Percentiles rank a stretch among this genome's conserved stretches.
Evolutionary conservation across 2,329 filamentous ascomycete genomes (phyloP).

Genomic region (Microcera coccophila): DNA sequence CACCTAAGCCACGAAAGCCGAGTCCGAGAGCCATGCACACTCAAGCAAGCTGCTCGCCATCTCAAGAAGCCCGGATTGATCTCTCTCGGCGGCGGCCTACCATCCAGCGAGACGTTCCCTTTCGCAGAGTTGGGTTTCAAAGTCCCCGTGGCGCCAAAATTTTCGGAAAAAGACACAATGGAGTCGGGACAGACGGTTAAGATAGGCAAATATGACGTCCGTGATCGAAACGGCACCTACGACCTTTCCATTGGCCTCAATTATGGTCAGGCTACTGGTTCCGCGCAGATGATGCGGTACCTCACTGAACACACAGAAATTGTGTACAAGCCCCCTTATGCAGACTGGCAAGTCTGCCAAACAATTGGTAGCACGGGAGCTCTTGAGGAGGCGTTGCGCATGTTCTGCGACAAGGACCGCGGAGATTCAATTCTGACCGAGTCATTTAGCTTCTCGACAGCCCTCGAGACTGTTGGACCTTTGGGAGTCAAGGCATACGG

Average conservation of each 20-base stretch:
- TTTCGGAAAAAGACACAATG: slow-evolving; percentile 65
- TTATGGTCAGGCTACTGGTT: slow-evolving; percentile 83
- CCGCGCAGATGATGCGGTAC: slow-evolving; percentile 83
- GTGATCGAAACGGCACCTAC: slow-evolving; percentile 49
- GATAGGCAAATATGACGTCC: slow-evolving; percentile 80
- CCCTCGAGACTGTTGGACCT: slow-evolving; percentile 54
- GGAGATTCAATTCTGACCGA: slow-evolving; percentile 80
- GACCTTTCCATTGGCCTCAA: slow-evolving; percentile 89
- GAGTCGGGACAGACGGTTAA: slow-evolving; percentile 56
- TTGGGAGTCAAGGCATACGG: slow-evolving; percentile 52
- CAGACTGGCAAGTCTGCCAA: slow-evolving; percentile 83
- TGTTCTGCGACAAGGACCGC: slow-evolving; percentile 67
- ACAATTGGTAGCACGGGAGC: slow-evolving; percentile 83
- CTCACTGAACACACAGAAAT: slow-evolving; percentile 95
- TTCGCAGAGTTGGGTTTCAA: slow-evolving; percentile 73
- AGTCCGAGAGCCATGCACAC: slow-evolving; percentile 59
- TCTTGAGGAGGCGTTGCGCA: slow-evolving; percentile 76
- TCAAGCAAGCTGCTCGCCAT: slow-evolving; percentile 78
- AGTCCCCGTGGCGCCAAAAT: slow-evolving; percentile 65
- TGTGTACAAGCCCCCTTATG: slow-evolving; percentile 79
- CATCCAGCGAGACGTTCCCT: slow-evolving; percentile 89
- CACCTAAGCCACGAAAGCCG: slow-evolving; percentile 61
- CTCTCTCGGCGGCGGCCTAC: slow-evolving; percentile 86
- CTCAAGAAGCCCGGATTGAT: slow-evolving; percentile 81
- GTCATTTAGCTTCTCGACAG: slow-evolving; percentile 83